Conservation (phyloP, 2,329 filamentous ascomycete species). For the Fusarium sp. region DNA sequence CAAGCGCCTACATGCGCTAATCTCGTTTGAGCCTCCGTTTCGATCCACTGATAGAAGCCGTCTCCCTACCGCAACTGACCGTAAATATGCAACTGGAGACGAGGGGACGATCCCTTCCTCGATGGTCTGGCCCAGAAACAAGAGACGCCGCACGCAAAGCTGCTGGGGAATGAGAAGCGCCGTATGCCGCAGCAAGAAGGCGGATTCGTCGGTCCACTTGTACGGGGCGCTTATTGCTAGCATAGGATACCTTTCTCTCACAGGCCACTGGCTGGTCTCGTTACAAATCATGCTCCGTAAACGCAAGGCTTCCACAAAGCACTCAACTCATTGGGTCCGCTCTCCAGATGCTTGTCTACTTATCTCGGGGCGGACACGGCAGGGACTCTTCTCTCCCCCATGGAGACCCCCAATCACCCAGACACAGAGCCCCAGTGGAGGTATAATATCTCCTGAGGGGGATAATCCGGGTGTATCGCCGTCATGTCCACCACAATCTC, state of each 20-base stretch:
- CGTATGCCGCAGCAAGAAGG: slow-evolving; percentile 24
- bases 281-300: slow-evolving; percentile 8
- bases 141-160: slow-evolving; percentile 35
- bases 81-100: slow-evolving; percentile 15
- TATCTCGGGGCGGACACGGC: slow-evolving; percentile 34
- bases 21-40: slow-evolving; percentile 19
- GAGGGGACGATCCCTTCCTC: slow-evolving; percentile 23
- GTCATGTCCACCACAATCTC: slow-evolving; percentile 11
- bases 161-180: slow-evolving; percentile 33
- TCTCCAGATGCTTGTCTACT: slow-evolving; percentile 23
- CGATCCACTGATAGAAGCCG: slow-evolving; percentile 1
- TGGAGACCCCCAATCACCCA: slow-evolving; percentile 30
- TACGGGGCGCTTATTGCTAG: slow-evolving; percentile 7
- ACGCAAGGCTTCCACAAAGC: slow-evolving; percentile 30
- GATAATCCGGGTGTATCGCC: slow-evolving; percentile 36
- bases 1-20: slow-evolving; percentile 25
- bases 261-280: slow-evolving; percentile 22
- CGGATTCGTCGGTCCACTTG: slow-evolving; percentile 13
- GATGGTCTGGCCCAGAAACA: neutral
- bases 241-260: slow-evolving; percentile 7
- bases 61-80: slow-evolving; percentile 8
- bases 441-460: slow-evolving; percentile 19
- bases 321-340: slow-evolving; percentile 29
- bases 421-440: slow-evolving; percentile 23
- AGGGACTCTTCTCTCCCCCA: slow-evolving; percentile 27